A percentile compares a stretch with the other conserved stretches of the same genome.
phyloP scores from a whole-genome alignment of 2,329 filamentous ascomycete genomes.

The Thermoascus crustaceus region DNA sequence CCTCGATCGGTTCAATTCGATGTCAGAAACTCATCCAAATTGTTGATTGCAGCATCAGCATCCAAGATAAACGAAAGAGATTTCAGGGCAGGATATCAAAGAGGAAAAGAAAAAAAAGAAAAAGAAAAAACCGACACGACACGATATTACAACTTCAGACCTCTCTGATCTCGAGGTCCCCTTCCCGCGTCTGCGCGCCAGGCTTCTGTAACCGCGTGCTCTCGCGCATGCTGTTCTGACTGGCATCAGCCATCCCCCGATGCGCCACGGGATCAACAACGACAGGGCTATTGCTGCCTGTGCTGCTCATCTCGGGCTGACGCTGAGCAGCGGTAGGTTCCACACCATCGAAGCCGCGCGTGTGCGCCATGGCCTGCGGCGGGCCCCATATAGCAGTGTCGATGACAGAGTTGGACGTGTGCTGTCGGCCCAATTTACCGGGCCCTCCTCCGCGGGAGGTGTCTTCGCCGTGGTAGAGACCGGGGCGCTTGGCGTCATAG shows the following conservation, averaged over 20 bases:
- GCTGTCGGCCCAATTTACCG: background rate
- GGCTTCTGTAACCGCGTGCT: slow-evolving; percentile 15
- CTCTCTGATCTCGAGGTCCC: slow-evolving; percentile 20
- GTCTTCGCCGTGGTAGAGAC: slow-evolving; percentile 23
- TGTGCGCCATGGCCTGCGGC: slow-evolving; percentile 8
- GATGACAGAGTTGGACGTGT: background rate
- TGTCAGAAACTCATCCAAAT: no score
- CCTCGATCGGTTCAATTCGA: no score
- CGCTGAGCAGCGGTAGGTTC: slow-evolving; percentile 4
- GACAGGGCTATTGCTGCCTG: background rate
- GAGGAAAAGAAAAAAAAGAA: no score
- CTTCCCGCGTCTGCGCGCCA: slow-evolving; percentile 7
- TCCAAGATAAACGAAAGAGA: no score
- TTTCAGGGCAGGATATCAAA: no score
- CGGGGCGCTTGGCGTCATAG: slow-evolving; percentile 54
- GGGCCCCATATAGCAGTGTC: slow-evolving; percentile 11
- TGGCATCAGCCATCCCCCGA: background rate
- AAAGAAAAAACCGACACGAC: no score
- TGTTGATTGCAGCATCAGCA: no score
- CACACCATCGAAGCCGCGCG: slow-evolving; percentile 8
- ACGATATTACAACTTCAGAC: no score
- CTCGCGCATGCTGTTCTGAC: slow-evolving; percentile 3
- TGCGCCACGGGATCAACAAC: background rate
- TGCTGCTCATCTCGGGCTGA: background rate
- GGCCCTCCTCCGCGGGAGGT: slow-evolving; percentile 7